phyloP scores from a whole-genome alignment of 768 basidiomycete genomes.

The Termitomyces sp. region DNA sequence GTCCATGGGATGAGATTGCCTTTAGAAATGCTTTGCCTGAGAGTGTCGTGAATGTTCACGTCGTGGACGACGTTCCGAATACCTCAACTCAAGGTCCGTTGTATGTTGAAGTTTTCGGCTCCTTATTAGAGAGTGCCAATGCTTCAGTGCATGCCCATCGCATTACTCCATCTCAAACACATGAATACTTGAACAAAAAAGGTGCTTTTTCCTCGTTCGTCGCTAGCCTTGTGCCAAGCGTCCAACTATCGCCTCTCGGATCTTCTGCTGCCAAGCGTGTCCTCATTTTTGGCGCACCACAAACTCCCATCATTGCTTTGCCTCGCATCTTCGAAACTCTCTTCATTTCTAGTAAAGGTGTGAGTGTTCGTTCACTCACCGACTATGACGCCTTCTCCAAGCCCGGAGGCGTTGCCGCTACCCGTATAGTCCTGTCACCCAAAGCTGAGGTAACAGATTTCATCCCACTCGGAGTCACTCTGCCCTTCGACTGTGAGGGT shows the following conservation, averaged over 20 bases:
- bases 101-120: constrained; percentile 66
- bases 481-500: constrained; percentile 49
- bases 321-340: constrained; percentile 53
- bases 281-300: constrained; percentile 59
- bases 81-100: constrained; percentile 56
- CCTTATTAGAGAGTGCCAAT: constrained; percentile 38
- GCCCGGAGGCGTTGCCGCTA: constrained; percentile 62
- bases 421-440: constrained; percentile 61
- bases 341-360: constrained; percentile 44
- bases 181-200: constrained; percentile 41
- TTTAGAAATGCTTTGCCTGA: constrained; percentile 56
- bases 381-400: constrained; percentile 75
- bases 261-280: constrained; percentile 51
- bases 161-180: constrained; percentile 50
- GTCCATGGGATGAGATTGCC: constrained; percentile 74
- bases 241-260: constrained; percentile 33
- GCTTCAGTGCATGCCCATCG: constrained; percentile 48
- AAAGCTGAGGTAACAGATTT: constrained; percentile 28
- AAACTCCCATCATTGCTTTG: constrained; percentile 48
- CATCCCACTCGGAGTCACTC: constrained; percentile 46
- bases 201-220: constrained; percentile 40
- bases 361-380: constrained; percentile 56
- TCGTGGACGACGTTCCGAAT: constrained; percentile 74
- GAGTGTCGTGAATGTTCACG: constrained; percentile 54
- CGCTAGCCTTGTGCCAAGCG: constrained; percentile 22